Evolutionary conservation across 257 asterid genomes (phyloP), one percentile per base, ranked within the genome.

Genomic region (Voacanga thouarsii): DNA sequence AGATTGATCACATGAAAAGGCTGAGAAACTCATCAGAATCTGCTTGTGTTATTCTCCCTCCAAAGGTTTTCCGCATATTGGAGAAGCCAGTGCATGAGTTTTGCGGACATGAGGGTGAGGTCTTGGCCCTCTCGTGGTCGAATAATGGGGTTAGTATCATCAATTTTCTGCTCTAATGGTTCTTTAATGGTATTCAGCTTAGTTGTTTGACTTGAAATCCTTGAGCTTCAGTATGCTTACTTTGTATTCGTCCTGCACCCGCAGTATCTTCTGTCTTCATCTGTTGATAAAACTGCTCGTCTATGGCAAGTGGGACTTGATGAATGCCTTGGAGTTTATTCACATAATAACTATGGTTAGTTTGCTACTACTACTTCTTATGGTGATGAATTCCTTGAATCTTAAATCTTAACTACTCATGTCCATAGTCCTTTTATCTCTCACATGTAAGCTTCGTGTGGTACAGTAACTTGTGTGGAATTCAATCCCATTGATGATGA

Each of bases 91-190:
- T 94, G 75, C 97, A 94, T 7, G 97, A 91, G 85, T 94, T 88
- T 75, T 84, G 80, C 79, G 98, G 98, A 24, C 99, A 94, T 55
- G 23, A 61, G 44, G 97, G 89, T 71, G 97, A 93, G 80, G 89
- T 94, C 7, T 84, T 94, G 88, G 94, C 94, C 75, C 94, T 94
- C 70, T 83, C 99, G 3, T 94, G 99, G 99, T 93, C 98, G 4
- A 90, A 79, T 72, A 88, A 87, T 71, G 97, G 96, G 97, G 98
- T 94, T 64, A 86, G 98, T 89, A 60, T 77, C 72, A 43, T 56
- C 76, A 61, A 18, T 66, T 15, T 75, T 61, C 68, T 43, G 50
- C 39, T 67, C 16, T 23, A 39, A 67, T 39, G 77, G 65, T 24
- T 30, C 23, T 41, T 43, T 74, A 9, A 61, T 82, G 55, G 61